A percentile compares a stretch with the other conserved stretches of the same genome.
These are phyloP conservation scores for Penicillium taxi DNA, from an alignment of 495 filamentous ascomycete species.

Conservation along the genomic window DNA sequence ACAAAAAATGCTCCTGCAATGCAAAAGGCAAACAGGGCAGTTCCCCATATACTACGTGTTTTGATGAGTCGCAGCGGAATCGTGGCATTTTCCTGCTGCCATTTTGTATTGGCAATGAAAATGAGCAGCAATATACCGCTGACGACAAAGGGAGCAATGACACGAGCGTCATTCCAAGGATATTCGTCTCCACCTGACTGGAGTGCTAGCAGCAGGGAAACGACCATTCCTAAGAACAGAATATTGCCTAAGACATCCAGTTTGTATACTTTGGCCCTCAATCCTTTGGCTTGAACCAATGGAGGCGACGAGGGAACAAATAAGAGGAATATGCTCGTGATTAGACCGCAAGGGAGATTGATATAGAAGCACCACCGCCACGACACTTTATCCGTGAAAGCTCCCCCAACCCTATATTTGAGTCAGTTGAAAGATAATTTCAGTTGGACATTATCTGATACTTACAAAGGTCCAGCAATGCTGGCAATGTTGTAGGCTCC, in stretches of 20 bases:
- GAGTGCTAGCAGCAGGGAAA: slow-evolving; percentile 34
- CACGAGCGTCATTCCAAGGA: slow-evolving; percentile 39
- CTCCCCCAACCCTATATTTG: slow-evolving; percentile 43
- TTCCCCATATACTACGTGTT: slow-evolving; percentile 41
- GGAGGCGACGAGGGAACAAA: background rate
- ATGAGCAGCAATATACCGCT: slow-evolving; percentile 45
- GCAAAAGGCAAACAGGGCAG: slow-evolving; percentile 8
- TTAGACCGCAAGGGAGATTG: slow-evolving; percentile 48
- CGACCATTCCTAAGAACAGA: slow-evolving; percentile 26
- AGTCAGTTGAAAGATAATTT: slow-evolving; percentile 3
- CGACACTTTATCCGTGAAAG: slow-evolving; percentile 38
- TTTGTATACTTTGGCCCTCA: slow-evolving; percentile 9
- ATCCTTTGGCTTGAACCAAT: background rate
- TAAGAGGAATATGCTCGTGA: slow-evolving; percentile 19
- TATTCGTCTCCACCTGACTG: slow-evolving; percentile 40
- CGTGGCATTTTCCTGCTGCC: slow-evolving; percentile 54
- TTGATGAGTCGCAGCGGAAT: slow-evolving; percentile 54
- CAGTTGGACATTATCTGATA: slow-evolving; percentile 1
- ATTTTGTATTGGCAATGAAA: slow-evolving; percentile 52
- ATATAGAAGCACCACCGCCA: slow-evolving; percentile 57
- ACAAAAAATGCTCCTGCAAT: slow-evolving; percentile 11
- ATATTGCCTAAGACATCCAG: slow-evolving; percentile 23
- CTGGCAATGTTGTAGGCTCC: slow-evolving; percentile 64
- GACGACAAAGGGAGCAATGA: slow-evolving; percentile 49
- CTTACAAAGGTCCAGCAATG: slow-evolving; percentile 54